These are phyloP conservation scores for Syzygium jambos DNA, from an alignment of 345 rosid species.

Conservation along the genomic window DNA sequence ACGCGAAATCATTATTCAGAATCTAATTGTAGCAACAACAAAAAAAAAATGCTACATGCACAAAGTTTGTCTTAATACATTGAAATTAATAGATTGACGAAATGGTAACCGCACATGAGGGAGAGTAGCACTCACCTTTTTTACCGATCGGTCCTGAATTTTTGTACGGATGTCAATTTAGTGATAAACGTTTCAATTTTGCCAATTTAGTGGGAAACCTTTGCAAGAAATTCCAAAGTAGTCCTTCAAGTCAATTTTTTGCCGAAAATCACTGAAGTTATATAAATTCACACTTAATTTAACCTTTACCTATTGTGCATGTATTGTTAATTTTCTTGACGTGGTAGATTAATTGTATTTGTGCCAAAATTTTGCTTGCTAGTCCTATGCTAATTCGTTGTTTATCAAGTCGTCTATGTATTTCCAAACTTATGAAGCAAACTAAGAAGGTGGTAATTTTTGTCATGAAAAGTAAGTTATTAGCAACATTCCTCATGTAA, in stretches of 20 bases:
- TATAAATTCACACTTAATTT: neutral
- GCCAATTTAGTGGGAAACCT: accelerated
- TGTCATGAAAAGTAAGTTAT: neutral
- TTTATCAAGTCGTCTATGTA: neutral
- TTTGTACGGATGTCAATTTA: accelerated
- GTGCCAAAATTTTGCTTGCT: neutral
- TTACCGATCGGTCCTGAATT: accelerated
- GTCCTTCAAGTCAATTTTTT: no score
- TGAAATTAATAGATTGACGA: neutral
- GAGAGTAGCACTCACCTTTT: neutral
- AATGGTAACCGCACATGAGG: neutral
- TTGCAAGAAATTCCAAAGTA: no score
- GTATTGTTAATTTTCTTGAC: neutral
- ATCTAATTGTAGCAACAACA: neutral
- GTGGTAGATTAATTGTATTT: accelerated
- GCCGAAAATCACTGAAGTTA: accelerated
- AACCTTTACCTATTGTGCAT: neutral
- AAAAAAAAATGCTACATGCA: neutral
- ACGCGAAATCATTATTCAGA: accelerated
- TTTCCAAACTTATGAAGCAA: neutral
- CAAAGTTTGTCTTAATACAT: neutral
- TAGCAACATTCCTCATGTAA: neutral
- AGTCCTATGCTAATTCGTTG: neutral
- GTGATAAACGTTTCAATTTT: accelerated
- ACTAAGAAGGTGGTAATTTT: neutral